Evolutionary conservation across 2,329 filamentous ascomycete species (phyloP), one percentile per base, ranked within the genome.

Genomic region (Fusarium camptoceras): DNA sequence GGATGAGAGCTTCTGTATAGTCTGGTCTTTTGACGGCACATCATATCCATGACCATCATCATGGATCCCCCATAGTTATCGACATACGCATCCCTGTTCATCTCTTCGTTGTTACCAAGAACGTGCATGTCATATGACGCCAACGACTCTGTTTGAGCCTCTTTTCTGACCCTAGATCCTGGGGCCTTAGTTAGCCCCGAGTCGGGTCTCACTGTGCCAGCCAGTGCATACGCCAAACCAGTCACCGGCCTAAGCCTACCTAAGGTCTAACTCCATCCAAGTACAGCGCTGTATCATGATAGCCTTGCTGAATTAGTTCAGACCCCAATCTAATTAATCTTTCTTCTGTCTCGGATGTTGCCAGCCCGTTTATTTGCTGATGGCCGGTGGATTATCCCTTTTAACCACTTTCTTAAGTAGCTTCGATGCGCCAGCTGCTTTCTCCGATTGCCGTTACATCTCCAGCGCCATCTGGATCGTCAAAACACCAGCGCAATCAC

Each of bases 41-140:
- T 27, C 18, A 37, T 41, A 41, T 34, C 49, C 60, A 56, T 60
- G 54, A 30, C 43, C 30, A 49, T 42, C 66, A 63, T 70, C 62
- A 70, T 70, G 54, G 67, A 68, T 71, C 51, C 55, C 48, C 47
- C 46, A 20, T n/a, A 22, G 27, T 53, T 54, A 48, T 24, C 25
- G 51, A 37, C 49, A 37, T 37, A 10, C 18, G 34, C 6, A 53
- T 53, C 49, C 49, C 34, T 53, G 49, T 53, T 41, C 24, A 20
- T 53, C 31, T 53, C 18, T 37, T 37, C 12, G 49, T 28, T 27
- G 49, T 41, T 25, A 51, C 22, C 22, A n/a, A 41, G 25, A 50
- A 42, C 49, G 49, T 42, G 34, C 49, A 41, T 53, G 49, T 59
- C 55, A 63, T 70, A 71, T 71, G 69, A 71, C 69, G 69, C 68